Percentiles rank a stretch among this genome's conserved stretches.
Evolutionary conservation across 2,329 filamentous ascomycete genomes (phyloP).

Genomic region (Monosporascus sp.): DNA sequence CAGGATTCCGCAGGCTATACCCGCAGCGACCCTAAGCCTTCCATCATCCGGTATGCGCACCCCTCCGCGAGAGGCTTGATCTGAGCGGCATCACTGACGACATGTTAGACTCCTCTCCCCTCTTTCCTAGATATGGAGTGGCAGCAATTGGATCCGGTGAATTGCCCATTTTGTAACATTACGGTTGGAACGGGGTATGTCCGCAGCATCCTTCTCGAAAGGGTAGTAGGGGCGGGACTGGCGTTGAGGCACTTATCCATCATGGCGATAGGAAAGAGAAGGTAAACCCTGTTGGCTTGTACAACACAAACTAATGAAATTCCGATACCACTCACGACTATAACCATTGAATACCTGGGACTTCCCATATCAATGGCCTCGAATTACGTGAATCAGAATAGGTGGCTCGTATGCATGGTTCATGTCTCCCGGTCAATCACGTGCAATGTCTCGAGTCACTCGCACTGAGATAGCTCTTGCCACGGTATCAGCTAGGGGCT

Average conservation of each 20-base stretch:
- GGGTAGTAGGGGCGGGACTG: conserved; percentile 5
- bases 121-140: conserved; percentile 44
- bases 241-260: conserved; percentile 4
- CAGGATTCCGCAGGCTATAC: conserved; percentile 65
- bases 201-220: conserved; percentile 2
- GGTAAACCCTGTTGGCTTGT: no score
- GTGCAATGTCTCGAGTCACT: no score
- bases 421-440: no score
- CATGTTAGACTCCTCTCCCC: conserved; percentile 54
- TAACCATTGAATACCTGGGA: no score
- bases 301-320: conserved; percentile 21
- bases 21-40: conserved; percentile 84
- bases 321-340: conserved; percentile 14
- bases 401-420: no score
- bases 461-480: no score
- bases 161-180: conserved; percentile 10
- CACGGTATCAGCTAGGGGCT: no score
- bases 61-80: not conserved
- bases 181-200: conserved; percentile 2
- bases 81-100: conserved; percentile 15
- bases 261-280: conserved; percentile 2
- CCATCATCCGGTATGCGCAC: conserved; percentile 50
- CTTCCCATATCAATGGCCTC: no score
- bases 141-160: not conserved
- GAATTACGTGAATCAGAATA: no score